These are phyloP conservation scores for Psilocybe subaeruginosa DNA, from an alignment of 768 basidiomycete species.

Conservation along the genomic window DNA sequence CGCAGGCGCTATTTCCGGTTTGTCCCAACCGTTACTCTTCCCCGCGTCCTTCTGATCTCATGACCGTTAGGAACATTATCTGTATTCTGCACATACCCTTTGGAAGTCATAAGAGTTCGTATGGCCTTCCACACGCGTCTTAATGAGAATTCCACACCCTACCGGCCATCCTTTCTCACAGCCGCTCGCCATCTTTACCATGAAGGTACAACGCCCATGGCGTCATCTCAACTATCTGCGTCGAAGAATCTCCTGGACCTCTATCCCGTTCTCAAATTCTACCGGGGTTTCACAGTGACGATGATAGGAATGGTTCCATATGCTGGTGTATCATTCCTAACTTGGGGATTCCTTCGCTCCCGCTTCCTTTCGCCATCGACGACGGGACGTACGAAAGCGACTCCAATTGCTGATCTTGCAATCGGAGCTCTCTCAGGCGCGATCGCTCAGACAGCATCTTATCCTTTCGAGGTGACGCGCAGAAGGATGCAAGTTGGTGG, in stretches of 20 bases:
- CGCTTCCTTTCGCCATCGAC: slow-evolving; percentile 52
- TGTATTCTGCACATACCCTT: slow-evolving; percentile 91
- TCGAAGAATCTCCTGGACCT: slow-evolving; percentile 49
- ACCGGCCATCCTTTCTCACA: slow-evolving; percentile 53
- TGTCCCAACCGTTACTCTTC: slow-evolving; percentile 22
- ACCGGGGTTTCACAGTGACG: slow-evolving; percentile 96
- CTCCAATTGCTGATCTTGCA: slow-evolving; percentile 65
- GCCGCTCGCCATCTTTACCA: slow-evolving; percentile 70
- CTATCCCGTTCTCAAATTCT: slow-evolving; percentile 86
- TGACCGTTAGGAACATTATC: slow-evolving; percentile 69
- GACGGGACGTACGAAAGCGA: slow-evolving; percentile 37
- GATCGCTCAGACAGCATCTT: slow-evolving; percentile 86
- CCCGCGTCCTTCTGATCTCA: slow-evolving; percentile 1
- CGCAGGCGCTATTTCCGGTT: slow-evolving; percentile 89
- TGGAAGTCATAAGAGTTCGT: slow-evolving; percentile 94
- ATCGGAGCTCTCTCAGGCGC: slow-evolving; percentile 89
- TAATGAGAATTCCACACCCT: slow-evolving; percentile 23
- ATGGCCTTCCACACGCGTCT: slow-evolving; percentile 82
- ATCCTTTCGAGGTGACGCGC: slow-evolving; percentile 93
- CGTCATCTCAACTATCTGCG: slow-evolving; percentile 21
- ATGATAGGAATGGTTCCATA: slow-evolving; percentile 93
- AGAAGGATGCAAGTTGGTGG: slow-evolving; percentile 96
- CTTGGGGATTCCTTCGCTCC: slow-evolving; percentile 81
- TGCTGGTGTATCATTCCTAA: slow-evolving; percentile 92
- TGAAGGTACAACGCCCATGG: slow-evolving; percentile 49